Evolutionary conservation across 2,329 filamentous ascomycete species (phyloP).

Genomic region (Plectosphaerella sp.): DNA sequence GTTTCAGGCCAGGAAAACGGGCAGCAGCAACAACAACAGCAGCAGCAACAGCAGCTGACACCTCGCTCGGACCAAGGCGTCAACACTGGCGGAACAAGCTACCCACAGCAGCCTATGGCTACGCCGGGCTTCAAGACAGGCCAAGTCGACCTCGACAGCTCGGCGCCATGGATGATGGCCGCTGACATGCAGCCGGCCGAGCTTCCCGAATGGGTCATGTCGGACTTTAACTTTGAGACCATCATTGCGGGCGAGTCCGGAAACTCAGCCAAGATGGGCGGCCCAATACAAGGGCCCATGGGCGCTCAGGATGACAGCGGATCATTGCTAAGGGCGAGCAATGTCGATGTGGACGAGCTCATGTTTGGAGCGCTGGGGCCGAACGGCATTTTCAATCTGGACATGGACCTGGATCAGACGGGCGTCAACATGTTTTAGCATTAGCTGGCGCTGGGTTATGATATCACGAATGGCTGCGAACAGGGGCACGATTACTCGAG

Average conservation of each 20-base stretch:
- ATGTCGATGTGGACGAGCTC: slow-evolving; percentile 1
- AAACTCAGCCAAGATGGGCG: too few relatives aligned
- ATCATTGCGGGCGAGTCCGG: not conserved
- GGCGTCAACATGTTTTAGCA: too few relatives aligned
- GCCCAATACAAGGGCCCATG: not conserved
- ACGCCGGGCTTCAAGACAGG: not conserved
- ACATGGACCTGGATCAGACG: slow-evolving; percentile 3
- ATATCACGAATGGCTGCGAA: too few relatives aligned
- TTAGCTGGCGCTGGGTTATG: too few relatives aligned
- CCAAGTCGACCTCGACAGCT: not conserved
- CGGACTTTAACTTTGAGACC: slow-evolving; percentile 6
- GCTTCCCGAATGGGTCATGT: slow-evolving; percentile 7
- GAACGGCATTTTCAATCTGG: slow-evolving; percentile 4
- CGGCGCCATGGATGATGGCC: not conserved
- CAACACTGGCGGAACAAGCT: not conserved
- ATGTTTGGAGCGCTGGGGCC: slow-evolving; percentile 3
- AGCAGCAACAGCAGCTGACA: not conserved
- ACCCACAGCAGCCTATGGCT: not conserved
- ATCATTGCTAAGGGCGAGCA: not conserved
- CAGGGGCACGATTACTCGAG: too few relatives aligned
- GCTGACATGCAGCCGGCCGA: not conserved
- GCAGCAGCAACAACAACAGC: too few relatives aligned
- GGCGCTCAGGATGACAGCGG: not conserved
- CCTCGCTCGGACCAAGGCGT: not conserved
- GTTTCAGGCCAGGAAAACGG: not conserved